Evolutionary conservation across 192 early-diverging fungal genomes (phyloP).

Genomic region (Linnemannia exigua): DNA sequence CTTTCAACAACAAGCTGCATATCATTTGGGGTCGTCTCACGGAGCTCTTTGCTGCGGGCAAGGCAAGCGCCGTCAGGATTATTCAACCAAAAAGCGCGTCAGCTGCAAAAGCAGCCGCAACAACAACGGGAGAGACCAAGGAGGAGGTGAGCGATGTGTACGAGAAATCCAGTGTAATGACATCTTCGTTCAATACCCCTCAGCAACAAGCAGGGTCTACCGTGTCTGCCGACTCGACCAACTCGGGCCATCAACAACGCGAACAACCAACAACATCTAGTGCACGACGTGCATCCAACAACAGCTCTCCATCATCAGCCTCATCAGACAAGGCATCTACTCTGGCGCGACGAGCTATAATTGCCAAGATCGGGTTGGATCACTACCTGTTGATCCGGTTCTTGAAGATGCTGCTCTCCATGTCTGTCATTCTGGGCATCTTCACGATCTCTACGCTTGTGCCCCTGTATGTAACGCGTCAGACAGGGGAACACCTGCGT

Average conservation of each 20-base stretch:
- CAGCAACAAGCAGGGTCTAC: not conserved
- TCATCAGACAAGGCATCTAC: not conserved
- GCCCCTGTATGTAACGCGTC: conserved; percentile 12
- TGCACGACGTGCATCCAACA: not conserved
- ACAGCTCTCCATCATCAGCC: not conserved
- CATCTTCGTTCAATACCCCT: not conserved
- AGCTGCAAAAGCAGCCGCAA: not conserved
- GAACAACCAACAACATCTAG: not conserved
- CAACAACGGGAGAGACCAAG: not conserved
- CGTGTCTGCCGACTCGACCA: not conserved
- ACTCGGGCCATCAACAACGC: not conserved
- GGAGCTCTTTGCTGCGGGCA: not conserved
- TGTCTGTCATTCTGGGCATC: conserved; percentile 8
- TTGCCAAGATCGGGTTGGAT: conserved; percentile 31
- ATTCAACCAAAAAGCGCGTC: not conserved
- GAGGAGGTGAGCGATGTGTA: not conserved
- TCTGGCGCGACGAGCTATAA: conserved; percentile 2
- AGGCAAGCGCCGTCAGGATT: not conserved
- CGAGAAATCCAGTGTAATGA: not conserved
- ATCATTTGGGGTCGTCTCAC: not conserved
- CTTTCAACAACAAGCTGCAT: not conserved
- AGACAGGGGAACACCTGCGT: conserved; percentile 13
- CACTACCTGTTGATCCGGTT: conserved; percentile 36
- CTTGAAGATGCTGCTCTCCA: conserved; percentile 22
- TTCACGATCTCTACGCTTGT: not conserved